Evolutionary conservation across 2,329 filamentous ascomycete species (phyloP).

Genomic region (Nothopassalora personata): DNA sequence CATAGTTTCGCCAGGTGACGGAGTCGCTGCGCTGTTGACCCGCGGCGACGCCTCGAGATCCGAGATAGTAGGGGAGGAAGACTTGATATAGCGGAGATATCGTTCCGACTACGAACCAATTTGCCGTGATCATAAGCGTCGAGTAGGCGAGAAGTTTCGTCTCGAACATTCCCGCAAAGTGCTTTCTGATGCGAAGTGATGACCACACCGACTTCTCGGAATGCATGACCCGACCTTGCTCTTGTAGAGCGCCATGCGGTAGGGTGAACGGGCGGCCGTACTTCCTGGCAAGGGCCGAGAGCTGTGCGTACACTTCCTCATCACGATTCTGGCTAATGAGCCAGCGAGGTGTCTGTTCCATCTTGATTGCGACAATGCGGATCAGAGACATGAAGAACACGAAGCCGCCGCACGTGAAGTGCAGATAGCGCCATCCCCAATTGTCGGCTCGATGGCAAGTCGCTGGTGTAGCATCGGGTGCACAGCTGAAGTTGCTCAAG

Average conservation of each 20-base stretch:
- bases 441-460: conserved; percentile 15
- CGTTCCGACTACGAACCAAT: conserved; percentile 52
- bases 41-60: conserved; percentile 10
- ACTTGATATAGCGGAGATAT: conserved; percentile 84
- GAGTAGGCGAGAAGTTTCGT: conserved; percentile 21
- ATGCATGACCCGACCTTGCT: conserved; percentile 21
- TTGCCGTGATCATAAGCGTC: conserved; percentile 22
- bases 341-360: conserved; percentile 25
- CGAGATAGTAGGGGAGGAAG: conserved; percentile 79
- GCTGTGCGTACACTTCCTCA: conserved; percentile 17
- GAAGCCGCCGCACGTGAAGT: conserved; percentile 21
- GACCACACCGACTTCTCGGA: conserved; percentile 25
- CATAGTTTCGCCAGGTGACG: conserved; percentile 66
- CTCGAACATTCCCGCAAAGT: conserved; percentile 24
- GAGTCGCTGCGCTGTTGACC: conserved; percentile 38
- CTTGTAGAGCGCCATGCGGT: conserved; percentile 15
- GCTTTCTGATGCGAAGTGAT: conserved; percentile 18
- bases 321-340: conserved; percentile 25
- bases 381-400: conserved; percentile 21
- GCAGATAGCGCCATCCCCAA: conserved; percentile 27
- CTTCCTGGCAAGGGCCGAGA: conserved; percentile 17
- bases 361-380: conserved; percentile 19
- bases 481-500: conserved; percentile 10
- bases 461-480: background rate
- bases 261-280: conserved; percentile 21